These are phyloP conservation scores for Neoconidiobolus thromboides DNA, from an alignment of 371 early-diverging fungal genomes.

Conservation along the genomic window DNA sequence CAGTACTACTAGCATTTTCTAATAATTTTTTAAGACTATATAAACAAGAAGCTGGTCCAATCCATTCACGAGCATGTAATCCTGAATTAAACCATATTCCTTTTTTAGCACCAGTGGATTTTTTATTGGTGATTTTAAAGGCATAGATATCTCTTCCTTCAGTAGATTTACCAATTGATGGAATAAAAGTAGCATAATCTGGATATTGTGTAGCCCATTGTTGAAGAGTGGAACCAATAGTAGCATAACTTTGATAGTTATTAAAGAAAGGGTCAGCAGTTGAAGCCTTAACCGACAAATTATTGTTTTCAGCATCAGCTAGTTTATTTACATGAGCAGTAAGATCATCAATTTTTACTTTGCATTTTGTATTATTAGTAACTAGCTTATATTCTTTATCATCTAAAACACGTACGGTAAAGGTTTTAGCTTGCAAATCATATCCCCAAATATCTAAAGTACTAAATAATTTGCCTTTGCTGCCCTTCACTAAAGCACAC, in stretches of 20 bases:
- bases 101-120: not conserved
- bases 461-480: not conserved
- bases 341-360: not conserved
- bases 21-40: not conserved
- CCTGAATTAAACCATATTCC: not conserved
- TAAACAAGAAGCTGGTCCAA: not conserved
- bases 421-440: not conserved
- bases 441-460: not conserved
- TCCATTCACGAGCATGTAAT: slow-evolving; percentile 2
- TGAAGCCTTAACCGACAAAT: not conserved
- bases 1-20: not conserved
- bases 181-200: not conserved
- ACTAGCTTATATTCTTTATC: not conserved
- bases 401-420: not conserved
- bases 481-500: not conserved
- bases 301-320: not conserved
- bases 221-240: not conserved
- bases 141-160: slow-evolving; percentile 5
- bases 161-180: not conserved
- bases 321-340: not conserved
- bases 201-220: not conserved
- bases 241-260: slow-evolving; percentile 1
- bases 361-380: not conserved
- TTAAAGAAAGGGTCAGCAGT: slow-evolving; percentile 1
- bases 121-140: not conserved